Percentiles rank a stretch among this genome's conserved stretches.
phyloP scores from a whole-genome alignment of 305 asterid genomes.

The Fraxinus sp. region DNA sequence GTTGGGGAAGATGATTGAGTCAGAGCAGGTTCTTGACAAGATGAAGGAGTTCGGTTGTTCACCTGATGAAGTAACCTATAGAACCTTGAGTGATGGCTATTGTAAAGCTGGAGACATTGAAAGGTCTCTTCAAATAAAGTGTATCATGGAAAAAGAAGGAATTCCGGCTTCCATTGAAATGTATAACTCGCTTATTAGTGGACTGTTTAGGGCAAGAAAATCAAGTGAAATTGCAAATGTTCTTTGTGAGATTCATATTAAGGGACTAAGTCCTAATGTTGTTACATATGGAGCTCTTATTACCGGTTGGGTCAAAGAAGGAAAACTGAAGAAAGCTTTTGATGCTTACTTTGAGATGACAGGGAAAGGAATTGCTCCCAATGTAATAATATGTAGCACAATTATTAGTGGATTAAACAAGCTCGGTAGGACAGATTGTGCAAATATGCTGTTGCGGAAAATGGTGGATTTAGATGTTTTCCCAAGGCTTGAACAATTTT shows the following conservation, averaged over 20 bases:
- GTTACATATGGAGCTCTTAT: slow-evolving; percentile 83
- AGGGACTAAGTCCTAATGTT: slow-evolving; percentile 53
- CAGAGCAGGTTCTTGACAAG: slow-evolving; percentile 59
- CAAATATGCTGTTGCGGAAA: slow-evolving; percentile 61
- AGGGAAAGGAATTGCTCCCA: slow-evolving; percentile 61
- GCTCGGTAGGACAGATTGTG: slow-evolving; percentile 58
- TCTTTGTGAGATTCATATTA: slow-evolving; percentile 52
- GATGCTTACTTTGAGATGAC: slow-evolving; percentile 75
- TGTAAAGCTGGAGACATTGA: slow-evolving; percentile 63
- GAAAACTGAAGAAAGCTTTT: slow-evolving; percentile 64
- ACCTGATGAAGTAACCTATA: slow-evolving; percentile 66
- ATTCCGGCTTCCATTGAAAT: slow-evolving; percentile 59
- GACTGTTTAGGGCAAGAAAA: slow-evolving; percentile 60
- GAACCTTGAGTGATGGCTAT: slow-evolving; percentile 74
- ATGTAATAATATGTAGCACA: slow-evolving; percentile 59
- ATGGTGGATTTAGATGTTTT: slow-evolving; percentile 51
- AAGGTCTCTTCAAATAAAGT: slow-evolving; percentile 53
- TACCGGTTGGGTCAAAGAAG: slow-evolving; percentile 75
- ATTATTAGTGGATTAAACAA: slow-evolving; percentile 70
- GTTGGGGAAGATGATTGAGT: slow-evolving; percentile 70
- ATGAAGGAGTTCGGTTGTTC: slow-evolving; percentile 64
- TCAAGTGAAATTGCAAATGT: slow-evolving; percentile 41
- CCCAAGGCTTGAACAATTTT: slow-evolving; percentile 46
- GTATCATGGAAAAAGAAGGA: slow-evolving; percentile 50
- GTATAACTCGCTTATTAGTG: slow-evolving; percentile 77